phyloP scores from a whole-genome alignment of 345 rosid species.

The Salix viminalis region DNA sequence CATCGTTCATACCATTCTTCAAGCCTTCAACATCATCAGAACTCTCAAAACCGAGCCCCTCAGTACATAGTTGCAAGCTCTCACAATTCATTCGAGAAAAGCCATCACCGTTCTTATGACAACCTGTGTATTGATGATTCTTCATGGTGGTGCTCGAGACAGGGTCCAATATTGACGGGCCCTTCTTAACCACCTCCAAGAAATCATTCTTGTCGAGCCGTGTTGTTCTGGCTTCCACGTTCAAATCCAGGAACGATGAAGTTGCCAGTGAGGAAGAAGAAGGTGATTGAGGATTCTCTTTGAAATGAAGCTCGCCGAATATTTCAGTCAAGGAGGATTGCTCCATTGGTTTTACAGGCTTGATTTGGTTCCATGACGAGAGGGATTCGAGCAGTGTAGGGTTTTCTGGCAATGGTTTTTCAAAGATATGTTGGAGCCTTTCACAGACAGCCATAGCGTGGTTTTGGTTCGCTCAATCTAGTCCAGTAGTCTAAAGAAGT shows the following conservation, averaged over 20 bases:
- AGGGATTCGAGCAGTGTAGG: slow-evolving; percentile 50
- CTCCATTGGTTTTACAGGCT: slow-evolving; percentile 25
- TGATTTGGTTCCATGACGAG: slow-evolving; percentile 62
- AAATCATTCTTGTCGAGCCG: slow-evolving; percentile 1
- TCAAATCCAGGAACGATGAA: slow-evolving; percentile 14
- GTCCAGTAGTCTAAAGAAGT: background rate
- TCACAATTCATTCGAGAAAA: slow-evolving; percentile 38
- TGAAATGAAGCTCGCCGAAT: slow-evolving; percentile 72
- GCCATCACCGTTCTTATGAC: slow-evolving; percentile 36
- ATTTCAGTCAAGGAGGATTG: slow-evolving; percentile 59
- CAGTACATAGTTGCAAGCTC: slow-evolving; percentile 77
- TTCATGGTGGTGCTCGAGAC: slow-evolving; percentile 6
- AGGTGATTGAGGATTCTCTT: slow-evolving; percentile 29
- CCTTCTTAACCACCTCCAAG: slow-evolving; percentile 1
- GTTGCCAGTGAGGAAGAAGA: background rate
- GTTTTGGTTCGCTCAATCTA: background rate
- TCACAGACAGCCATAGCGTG: slow-evolving; percentile 65
- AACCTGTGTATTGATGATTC: slow-evolving; percentile 11
- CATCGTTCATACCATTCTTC: slow-evolving; percentile 32
- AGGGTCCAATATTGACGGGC: slow-evolving; percentile 1
- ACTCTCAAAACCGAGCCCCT: slow-evolving; percentile 88
- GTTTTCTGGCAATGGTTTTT: slow-evolving; percentile 47
- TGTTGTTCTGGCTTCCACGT: background rate
- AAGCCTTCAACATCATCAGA: slow-evolving; percentile 57
- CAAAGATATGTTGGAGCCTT: slow-evolving; percentile 67